Conservation (phyloP, 1,284 basidiomycete genomes). For the Trametes hirsuta region DNA sequence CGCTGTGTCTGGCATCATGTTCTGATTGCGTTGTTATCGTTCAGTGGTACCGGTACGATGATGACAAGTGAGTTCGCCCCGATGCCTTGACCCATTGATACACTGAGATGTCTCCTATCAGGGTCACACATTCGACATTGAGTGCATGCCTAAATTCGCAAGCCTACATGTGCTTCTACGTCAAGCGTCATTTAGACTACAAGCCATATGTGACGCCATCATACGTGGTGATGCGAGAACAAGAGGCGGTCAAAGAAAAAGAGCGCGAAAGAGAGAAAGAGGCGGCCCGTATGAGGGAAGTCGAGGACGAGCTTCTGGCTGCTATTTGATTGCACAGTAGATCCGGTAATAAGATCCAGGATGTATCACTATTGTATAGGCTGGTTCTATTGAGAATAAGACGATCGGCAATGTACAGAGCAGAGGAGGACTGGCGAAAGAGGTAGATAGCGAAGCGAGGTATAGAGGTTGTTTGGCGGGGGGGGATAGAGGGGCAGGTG, state of each 20-base stretch:
- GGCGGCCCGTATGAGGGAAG: slow-evolving; percentile 56
- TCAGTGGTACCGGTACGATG: slow-evolving; percentile 94
- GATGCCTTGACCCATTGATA: background rate
- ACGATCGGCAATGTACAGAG: slow-evolving; percentile 17
- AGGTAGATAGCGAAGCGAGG: slow-evolving; percentile 23
- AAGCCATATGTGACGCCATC: slow-evolving; percentile 67
- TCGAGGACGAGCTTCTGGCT: slow-evolving; percentile 63
- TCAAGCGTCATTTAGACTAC: slow-evolving; percentile 85
- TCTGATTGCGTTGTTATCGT: background rate
- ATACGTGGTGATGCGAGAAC: slow-evolving; percentile 71
- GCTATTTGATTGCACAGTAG: slow-evolving; percentile 37
- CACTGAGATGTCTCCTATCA: slow-evolving; percentile 31
- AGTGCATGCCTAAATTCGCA: slow-evolving; percentile 68
- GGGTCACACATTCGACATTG: slow-evolving; percentile 74
- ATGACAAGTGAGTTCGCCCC: slow-evolving; percentile 74
- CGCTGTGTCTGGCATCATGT: background rate
- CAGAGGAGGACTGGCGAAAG: slow-evolving; percentile 2
- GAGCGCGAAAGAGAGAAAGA: slow-evolving; percentile 60
- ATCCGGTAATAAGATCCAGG: background rate
- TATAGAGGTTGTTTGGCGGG: slow-evolving; percentile 18
- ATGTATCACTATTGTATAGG: slow-evolving; percentile 11
- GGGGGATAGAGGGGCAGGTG: slow-evolving; percentile 9
- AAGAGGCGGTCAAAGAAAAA: slow-evolving; percentile 67
- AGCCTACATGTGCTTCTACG: slow-evolving; percentile 94
- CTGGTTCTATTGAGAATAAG: slow-evolving; percentile 1